Percentiles rank a stretch among this genome's conserved stretches.
These are phyloP conservation scores for Elsinoe arachidis DNA, from an alignment of 2,329 filamentous ascomycete genomes.

Conservation along the genomic window DNA sequence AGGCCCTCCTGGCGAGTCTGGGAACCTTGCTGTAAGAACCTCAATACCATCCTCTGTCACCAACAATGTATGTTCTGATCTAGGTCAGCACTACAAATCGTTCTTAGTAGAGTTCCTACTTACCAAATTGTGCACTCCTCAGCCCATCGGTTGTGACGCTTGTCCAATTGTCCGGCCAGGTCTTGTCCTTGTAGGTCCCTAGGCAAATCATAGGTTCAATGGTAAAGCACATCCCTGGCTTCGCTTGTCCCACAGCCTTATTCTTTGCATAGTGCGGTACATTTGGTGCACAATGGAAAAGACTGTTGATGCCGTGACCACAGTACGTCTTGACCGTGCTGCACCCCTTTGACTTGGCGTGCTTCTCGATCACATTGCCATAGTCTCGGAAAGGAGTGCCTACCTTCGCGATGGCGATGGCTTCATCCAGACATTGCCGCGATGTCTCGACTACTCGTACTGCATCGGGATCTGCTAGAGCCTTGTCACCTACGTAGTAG, in stretches of 20 bases:
- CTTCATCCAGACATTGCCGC: slow-evolving; percentile 79
- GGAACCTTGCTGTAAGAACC: slow-evolving; percentile 64
- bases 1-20: slow-evolving; percentile 67
- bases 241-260: slow-evolving; percentile 89
- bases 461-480: slow-evolving; percentile 71
- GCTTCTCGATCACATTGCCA: slow-evolving; percentile 90
- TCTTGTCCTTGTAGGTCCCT: slow-evolving; percentile 84
- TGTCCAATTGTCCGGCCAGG: slow-evolving; percentile 98
- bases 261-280: slow-evolving; percentile 98
- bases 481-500: slow-evolving; percentile 91
- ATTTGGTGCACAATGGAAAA: slow-evolving; percentile 91
- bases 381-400: slow-evolving; percentile 88
- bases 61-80: slow-evolving; percentile 66
- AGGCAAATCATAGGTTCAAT: slow-evolving; percentile 98
- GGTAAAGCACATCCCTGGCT: slow-evolving; percentile 96
- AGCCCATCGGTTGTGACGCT: slow-evolving; percentile 86
- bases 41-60: slow-evolving; percentile 78
- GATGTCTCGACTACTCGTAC: slow-evolving; percentile 87
- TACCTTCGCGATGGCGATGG: slow-evolving; percentile 87
- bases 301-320: slow-evolving; percentile 85
- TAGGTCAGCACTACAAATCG: not conserved
- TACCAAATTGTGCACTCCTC: slow-evolving; percentile 85
- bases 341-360: slow-evolving; percentile 76
- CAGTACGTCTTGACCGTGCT: slow-evolving; percentile 94
- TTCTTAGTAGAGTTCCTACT: slow-evolving; percentile 23